These are phyloP conservation scores for Dryas drummondii DNA, from an alignment of 306 rosid genomes.

Conservation along the genomic window DNA sequence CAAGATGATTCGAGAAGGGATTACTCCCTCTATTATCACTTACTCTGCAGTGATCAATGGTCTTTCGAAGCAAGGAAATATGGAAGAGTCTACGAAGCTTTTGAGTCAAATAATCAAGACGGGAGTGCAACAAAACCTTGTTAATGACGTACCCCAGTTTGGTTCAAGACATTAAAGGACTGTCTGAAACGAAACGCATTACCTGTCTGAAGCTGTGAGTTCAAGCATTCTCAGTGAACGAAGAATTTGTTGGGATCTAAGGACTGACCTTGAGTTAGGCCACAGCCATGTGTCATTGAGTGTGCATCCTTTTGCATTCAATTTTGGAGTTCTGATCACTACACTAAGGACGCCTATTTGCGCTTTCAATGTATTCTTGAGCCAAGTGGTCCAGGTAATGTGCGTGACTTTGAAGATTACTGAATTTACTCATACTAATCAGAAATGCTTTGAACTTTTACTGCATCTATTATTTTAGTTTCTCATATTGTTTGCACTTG, in stretches of 20 bases:
- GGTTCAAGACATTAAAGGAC: conserved; percentile 11
- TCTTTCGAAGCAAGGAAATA: conserved; percentile 29
- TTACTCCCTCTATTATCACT: conserved; percentile 43
- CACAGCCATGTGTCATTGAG: background rate
- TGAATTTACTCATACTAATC: background rate
- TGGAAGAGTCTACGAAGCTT: conserved; percentile 25
- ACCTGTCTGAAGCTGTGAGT: background rate
- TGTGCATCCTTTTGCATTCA: conserved; percentile 4
- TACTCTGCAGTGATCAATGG: conserved; percentile 41
- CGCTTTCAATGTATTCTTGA: background rate
- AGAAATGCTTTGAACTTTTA: background rate
- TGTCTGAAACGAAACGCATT: background rate
- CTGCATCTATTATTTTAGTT: background rate
- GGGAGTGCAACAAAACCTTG: conserved; percentile 26
- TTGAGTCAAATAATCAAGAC: conserved; percentile 37
- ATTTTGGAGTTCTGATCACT: conserved; percentile 4
- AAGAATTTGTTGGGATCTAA: conserved; percentile 7
- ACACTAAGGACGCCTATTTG: background rate
- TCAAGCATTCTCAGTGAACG: background rate
- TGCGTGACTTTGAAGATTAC: background rate
- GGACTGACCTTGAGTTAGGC: background rate
- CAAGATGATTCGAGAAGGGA: conserved; percentile 58
- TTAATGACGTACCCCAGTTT: conserved; percentile 20
- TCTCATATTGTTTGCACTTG: background rate
- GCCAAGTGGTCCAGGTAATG: conserved; percentile 12